Percentiles rank a stretch among this genome's conserved stretches.
Conservation (phyloP, 2,329 filamentous ascomycete species). For the Penicillium sp. region DNA sequence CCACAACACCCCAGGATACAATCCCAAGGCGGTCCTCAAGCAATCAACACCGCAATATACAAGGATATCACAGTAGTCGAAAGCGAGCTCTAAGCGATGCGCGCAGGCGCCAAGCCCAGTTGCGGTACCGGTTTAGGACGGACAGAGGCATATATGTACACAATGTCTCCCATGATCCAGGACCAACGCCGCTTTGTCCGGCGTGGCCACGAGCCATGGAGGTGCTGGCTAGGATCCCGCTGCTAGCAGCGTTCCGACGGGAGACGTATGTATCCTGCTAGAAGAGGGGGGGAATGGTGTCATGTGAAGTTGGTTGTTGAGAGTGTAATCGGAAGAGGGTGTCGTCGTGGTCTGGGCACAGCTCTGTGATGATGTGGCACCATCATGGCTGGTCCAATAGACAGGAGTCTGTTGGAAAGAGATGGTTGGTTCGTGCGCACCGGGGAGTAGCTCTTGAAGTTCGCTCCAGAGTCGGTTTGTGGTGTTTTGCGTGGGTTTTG, state of each 20-base stretch:
- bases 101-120: not conserved
- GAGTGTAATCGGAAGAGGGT: not conserved
- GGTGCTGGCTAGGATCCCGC: constrained; percentile 20
- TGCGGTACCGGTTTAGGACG: not conserved
- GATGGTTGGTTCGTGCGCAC: not conserved
- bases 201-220: constrained; percentile 18
- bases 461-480: not conserved
- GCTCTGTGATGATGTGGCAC: not conserved
- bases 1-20: not conserved
- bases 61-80: not conserved
- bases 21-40: not conserved
- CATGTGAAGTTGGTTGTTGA: not conserved
- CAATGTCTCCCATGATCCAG: constrained; percentile 20
- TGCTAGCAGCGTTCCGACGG: not conserved
- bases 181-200: constrained; percentile 2
- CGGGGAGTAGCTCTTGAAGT: not conserved
- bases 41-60: not conserved
- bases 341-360: constrained; percentile 2
- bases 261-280: constrained; percentile 11
- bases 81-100: not conserved
- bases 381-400: not conserved
- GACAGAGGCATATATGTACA: constrained; percentile 19
- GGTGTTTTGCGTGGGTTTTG: constrained; percentile 1
- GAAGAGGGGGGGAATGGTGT: constrained; percentile 3
- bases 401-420: not conserved